Conservation (phyloP, 2,329 filamentous ascomycete genomes). For the Xylariaceae sp. region DNA sequence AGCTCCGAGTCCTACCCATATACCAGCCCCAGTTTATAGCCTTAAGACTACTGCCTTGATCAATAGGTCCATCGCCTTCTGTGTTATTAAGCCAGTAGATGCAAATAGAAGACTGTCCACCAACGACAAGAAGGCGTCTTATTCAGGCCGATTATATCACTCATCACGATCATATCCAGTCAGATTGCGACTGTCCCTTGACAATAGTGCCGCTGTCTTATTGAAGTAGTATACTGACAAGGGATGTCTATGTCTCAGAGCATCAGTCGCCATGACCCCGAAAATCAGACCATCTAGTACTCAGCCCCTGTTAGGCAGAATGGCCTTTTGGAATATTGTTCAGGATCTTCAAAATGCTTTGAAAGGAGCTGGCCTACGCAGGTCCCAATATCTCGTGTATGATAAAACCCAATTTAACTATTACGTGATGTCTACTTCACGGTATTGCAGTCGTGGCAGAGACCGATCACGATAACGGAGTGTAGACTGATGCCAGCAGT, state of each 20-base stretch:
- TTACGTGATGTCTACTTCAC: constrained; percentile 36
- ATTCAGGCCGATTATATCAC: constrained; percentile 34
- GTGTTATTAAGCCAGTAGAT: constrained; percentile 32
- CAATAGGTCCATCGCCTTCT: constrained; percentile 34
- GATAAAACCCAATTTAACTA: constrained; percentile 17
- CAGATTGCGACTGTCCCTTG: constrained; percentile 14
- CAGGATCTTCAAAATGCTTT: constrained; percentile 33
- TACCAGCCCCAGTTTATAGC: constrained; percentile 31
- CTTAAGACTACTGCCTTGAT: constrained; percentile 34
- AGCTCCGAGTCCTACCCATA: constrained; percentile 26
- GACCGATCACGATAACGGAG: too few species aligned
- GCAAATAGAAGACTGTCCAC: constrained; percentile 33
- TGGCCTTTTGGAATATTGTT: constrained; percentile 29
- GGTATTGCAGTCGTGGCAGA: constrained; percentile 33
- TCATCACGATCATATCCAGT: constrained; percentile 32
- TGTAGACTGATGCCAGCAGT: too few species aligned
- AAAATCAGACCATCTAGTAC: constrained; percentile 38
- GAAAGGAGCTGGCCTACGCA: constrained; percentile 29
- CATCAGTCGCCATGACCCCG: constrained; percentile 29
- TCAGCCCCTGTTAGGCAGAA: constrained; percentile 29
- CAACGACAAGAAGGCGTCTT: constrained; percentile 24
- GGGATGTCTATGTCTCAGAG: constrained; percentile 22
- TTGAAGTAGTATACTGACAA: not conserved
- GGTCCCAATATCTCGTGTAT: constrained; percentile 27
- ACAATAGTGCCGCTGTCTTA: too few species aligned